Base-by-base conservation (phyloP, 257 asterid genomes). In the Capsicum pubescens region DNA sequence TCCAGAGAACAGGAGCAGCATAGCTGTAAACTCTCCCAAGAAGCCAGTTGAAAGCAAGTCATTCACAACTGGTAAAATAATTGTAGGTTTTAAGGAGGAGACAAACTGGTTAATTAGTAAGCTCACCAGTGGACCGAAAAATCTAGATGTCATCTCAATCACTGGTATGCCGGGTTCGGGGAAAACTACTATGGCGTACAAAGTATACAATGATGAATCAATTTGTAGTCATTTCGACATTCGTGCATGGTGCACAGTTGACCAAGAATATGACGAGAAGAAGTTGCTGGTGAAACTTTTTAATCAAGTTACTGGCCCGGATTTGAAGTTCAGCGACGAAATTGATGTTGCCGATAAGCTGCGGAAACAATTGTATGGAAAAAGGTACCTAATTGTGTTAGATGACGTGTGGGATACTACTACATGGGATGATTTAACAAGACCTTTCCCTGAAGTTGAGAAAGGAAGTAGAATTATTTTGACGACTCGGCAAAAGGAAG, bases 351-450 rank as follows among this genome's bases (percentile, higher is more conserved):
- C 78, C 39, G 83, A 39, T n/a, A 9, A 19, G 46, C 35, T 86
- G 8, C 13, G 76, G 19, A 60, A 21, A 32, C 48, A 52, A 7
- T 55, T 86, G 10, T n/a, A 2, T 3, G 85, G 81, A 3, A 52
- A 52, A 61, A 81, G 82, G 21, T 84, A 87, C 16, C 60, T 87
- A 9, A 67, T 84, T 3, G 86, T 87, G 16, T 16, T 87, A 52
- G 89, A 87, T 84, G 87, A 84, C 64, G 15, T 84, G 6, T 81
- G 89, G 89, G 36, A 67, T 5, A 71, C 2, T 16, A 9, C 35
- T 9, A 67, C 83, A 0, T 87, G 89, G 89, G 79, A 87, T 19
- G 72, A 17, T 6, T n/a, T 86, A 26, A 86, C 44, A 9, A 44
- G 42, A 8, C 66, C 60, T 54, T 69, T 86, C 54, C 85, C 86